Percentiles rank a stretch among this genome's conserved stretches.
These are phyloP conservation scores for Punica granatum DNA, from an alignment of 345 rosid species.

Conservation along the genomic window DNA sequence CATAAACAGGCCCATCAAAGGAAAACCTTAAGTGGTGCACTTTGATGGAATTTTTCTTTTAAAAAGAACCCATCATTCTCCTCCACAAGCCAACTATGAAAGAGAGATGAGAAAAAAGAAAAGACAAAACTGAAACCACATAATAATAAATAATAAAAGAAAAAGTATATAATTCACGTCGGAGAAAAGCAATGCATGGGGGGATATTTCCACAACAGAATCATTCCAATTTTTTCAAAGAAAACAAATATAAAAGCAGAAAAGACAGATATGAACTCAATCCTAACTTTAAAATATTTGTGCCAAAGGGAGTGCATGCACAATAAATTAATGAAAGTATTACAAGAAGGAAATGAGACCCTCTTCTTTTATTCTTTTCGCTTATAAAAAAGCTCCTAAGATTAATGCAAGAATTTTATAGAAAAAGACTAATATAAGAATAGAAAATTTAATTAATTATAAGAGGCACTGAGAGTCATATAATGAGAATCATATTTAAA, in stretches of 20 bases:
- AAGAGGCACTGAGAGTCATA: too few relatives aligned
- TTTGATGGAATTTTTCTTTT: conserved; percentile 20
- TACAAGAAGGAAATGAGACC: not conserved
- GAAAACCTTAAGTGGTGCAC: conserved; percentile 40
- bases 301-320: conserved; percentile 10
- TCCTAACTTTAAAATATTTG: not conserved
- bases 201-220: conserved; percentile 56
- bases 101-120: not conserved
- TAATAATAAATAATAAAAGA: not conserved
- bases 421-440: too few relatives aligned
- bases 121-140: conserved; percentile 5
- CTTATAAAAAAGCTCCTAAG: too few relatives aligned
- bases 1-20: conserved; percentile 14
- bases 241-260: conserved; percentile 23
- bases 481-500: too few relatives aligned
- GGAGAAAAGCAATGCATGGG: conserved; percentile 92
- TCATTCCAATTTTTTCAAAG: conserved; percentile 42
- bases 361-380: too few relatives aligned
- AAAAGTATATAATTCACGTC: conserved; percentile 42
- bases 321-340: not conserved
- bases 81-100: conserved; percentile 15
- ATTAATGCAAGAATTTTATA: too few relatives aligned
- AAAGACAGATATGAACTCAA: conserved; percentile 24
- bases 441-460: too few relatives aligned
- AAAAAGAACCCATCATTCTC: conserved; percentile 24